These are phyloP conservation scores for Hypoxylon perforatum DNA, from an alignment of 495 filamentous ascomycete genomes.

Conservation along the genomic window DNA sequence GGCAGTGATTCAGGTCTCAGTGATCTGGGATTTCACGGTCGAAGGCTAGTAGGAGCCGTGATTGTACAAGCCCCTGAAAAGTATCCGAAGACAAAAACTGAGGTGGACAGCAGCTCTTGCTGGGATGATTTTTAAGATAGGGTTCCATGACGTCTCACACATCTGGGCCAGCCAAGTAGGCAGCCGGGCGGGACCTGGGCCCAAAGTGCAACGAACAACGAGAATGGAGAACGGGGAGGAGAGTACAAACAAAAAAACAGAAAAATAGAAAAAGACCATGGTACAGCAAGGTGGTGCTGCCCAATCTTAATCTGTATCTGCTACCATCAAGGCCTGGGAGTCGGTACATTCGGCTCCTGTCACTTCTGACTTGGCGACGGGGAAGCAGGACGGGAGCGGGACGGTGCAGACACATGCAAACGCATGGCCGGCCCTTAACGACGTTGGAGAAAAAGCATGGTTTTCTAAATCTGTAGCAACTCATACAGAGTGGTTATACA, in stretches of 20 bases:
- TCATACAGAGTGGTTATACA: too few relatives aligned
- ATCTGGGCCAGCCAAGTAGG: conserved; percentile 24
- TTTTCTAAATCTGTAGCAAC: too few relatives aligned
- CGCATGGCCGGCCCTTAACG: conserved; percentile 31
- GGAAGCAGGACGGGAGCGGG: conserved; percentile 29
- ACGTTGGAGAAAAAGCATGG: conserved; percentile 1
- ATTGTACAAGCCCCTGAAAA: conserved; percentile 20
- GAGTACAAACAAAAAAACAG: conserved; percentile 39
- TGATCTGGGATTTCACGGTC: conserved; percentile 11
- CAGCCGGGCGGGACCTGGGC: conserved; percentile 33
- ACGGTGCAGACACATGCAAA: conserved; percentile 40
- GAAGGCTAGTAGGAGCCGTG: conserved; percentile 9
- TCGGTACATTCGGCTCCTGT: conserved; percentile 38
- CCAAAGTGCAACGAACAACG: conserved; percentile 23
- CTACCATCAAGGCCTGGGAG: conserved; percentile 10
- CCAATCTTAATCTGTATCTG: conserved; percentile 19
- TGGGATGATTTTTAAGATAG: conserved; percentile 22
- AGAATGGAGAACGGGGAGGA: conserved; percentile 33
- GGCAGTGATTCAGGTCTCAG: conserved; percentile 1
- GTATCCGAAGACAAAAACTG: conserved; percentile 14
- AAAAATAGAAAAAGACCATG: conserved; percentile 10
- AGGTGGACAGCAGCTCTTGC: conserved; percentile 16
- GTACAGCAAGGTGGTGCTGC: conserved; percentile 27
- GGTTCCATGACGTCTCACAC: conserved; percentile 37
- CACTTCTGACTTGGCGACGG: conserved; percentile 36